These are phyloP conservation scores for Lepidopterella palustris DNA, from an alignment of 495 filamentous ascomycete genomes.

Conservation along the genomic window DNA sequence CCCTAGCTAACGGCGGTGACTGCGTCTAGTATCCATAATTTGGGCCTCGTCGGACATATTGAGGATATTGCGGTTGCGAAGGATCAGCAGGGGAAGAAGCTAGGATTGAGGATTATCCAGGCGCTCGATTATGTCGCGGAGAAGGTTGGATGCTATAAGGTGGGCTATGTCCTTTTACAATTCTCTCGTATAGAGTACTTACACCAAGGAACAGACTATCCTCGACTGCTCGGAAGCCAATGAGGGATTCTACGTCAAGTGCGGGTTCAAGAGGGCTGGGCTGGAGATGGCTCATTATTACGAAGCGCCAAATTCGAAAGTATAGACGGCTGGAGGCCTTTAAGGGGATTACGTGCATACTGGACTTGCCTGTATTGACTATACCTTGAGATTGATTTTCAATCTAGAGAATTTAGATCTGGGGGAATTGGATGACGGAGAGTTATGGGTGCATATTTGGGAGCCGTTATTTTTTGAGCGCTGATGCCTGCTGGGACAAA, in stretches of 20 bases:
- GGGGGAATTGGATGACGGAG: too few relatives aligned
- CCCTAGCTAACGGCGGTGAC: conserved; percentile 5
- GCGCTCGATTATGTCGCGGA: conserved; percentile 83
- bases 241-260: conserved; percentile 98
- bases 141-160: conserved; percentile 88
- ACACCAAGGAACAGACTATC: conserved; percentile 56
- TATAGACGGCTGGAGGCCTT: not conserved
- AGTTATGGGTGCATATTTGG: too few relatives aligned
- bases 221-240: conserved; percentile 77
- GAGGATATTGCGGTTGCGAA: conserved; percentile 95
- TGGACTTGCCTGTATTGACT: too few relatives aligned
- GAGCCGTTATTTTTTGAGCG: too few relatives aligned
- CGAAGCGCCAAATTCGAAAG: conserved; percentile 40
- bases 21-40: conserved; percentile 60
- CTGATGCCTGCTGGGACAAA: too few relatives aligned
- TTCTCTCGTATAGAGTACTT: too few relatives aligned
- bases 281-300: conserved; percentile 98
- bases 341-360: not conserved
- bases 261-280: conserved; percentile 87
- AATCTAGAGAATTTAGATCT: too few relatives aligned
- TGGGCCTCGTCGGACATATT: conserved; percentile 85
- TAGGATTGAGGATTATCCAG: conserved; percentile 88
- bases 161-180: conserved; percentile 41
- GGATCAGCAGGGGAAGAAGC: conserved; percentile 93
- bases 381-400: too few relatives aligned